Base-by-base conservation (phyloP, 2,329 filamentous ascomycete genomes). In the Rhynchosporium graminicola region DNA sequence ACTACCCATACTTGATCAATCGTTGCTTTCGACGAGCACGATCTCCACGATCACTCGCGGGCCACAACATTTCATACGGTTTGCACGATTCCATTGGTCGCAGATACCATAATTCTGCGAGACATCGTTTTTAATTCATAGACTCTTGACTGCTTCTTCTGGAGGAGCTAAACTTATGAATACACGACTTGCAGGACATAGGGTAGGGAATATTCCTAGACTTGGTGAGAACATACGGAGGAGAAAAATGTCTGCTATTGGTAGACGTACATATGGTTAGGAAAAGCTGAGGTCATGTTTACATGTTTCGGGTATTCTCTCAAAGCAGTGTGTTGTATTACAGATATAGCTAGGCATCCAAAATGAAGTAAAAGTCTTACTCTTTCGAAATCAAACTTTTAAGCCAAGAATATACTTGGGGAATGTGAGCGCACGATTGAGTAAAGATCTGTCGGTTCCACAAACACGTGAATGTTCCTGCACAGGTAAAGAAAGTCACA, bases 281-380 rank as follows among this genome's bases (percentile, higher is more conserved):
- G 51, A 26, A 54, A 54, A 54, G 28, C 3, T 40, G 51, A 33
- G n/a, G 26, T 54, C 10, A 26, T 40, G 50, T 52, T 40, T 38
- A 52, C 12, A 38, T 8, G 1, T 42, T 5, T 54, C 20, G 10
- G 33, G 36, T 38, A 54, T 42, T 42, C 51, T 52, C 51, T 42
- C 51, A 29, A 20, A 4, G 51, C 33, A 29, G n/a, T 40, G 13
- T 42, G 38, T 40, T 54, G 51, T 29, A 28, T 15, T 1, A 36
- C 5, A 36, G 20, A 20, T 52, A 26, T 20, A 52, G 2, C 20
- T 33, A 33, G 50, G 9, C 38, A 52, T 5, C 38, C 50, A n/a
- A 13, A 2, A 3, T 38, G 26, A 52, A 38, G 20, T 20, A 26
- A 10, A 26, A 29, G 20, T 31, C 29, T 20, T 20, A 20, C 20